Base-by-base conservation (phyloP, 805 yeast species). In the Candida railenensis region DNA sequence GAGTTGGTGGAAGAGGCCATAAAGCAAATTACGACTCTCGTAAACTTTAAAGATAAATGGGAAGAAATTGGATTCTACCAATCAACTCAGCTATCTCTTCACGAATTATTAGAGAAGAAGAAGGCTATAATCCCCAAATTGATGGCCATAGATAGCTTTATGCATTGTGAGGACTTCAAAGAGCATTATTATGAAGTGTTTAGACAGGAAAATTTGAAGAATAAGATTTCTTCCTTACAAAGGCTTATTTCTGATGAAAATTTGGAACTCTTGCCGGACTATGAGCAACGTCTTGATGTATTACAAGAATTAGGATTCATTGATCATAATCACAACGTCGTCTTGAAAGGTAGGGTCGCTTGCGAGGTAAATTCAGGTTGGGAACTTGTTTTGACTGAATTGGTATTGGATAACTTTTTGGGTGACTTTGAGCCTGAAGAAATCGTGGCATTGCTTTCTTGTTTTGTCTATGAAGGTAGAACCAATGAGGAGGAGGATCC, bases 391-490 rank as follows among this genome's bases (percentile, higher is more conserved):
- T 63, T 94, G 9, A 92, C 99, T 0, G 99, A 94, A 64, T 74
- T 94, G 45, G 81, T 94, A 15, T 74, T 94, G 55, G 96, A 92
- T 58, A 94, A 94, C 66, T 90, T 92, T 71, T 70, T 94, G 51
- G 96, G 92, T 25, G 95, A 89, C 48, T 91, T 87, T 61, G 95
- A 91, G 52, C 90, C 97, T 0, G 97, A 90, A 59, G 99, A 94
- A 65, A 90, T 94, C 51, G 97, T 91, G n/a, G 98, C 98, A 0
- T 71, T 94, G 42, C 67, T 94, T 28, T 89, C 97, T 0, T 89
- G 87, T 33, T 94, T 94, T 69, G 96, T 94, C 1, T 94, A 88
- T 60, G 97, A 94, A 58, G 98, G 97, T 1, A 76, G 81, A 15
- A 74, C 79, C 19, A 82, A 78, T 33, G 77, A 80, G 21, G 82